phyloP scores from a whole-genome alignment of 2,329 filamentous ascomycete genomes.

The Cordyceps pruinosa region DNA sequence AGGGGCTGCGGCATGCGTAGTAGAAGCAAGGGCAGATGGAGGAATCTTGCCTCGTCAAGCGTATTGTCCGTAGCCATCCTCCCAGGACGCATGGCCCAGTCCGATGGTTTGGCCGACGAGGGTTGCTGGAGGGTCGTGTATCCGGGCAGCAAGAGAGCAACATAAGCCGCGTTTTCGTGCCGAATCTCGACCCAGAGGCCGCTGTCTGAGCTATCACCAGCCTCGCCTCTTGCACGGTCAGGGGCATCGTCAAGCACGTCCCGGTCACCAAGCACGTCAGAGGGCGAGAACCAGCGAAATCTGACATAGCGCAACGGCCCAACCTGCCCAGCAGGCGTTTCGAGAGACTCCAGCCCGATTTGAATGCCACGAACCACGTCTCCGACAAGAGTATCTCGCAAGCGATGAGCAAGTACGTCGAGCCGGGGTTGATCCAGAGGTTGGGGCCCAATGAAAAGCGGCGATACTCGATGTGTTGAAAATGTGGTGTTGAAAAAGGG shows the following conservation, averaged over 20 bases:
- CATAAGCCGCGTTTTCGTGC: constrained; percentile 47
- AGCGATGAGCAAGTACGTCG: constrained; percentile 35
- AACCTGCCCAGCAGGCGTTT: constrained; percentile 32
- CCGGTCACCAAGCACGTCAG: constrained; percentile 26
- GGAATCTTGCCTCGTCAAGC: constrained; percentile 20
- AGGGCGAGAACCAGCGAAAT: constrained; percentile 38
- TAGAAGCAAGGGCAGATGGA: constrained; percentile 45
- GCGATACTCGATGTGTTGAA: constrained; percentile 48
- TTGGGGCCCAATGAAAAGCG: constrained; percentile 41
- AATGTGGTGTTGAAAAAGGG: constrained; percentile 54
- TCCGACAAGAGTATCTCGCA: constrained; percentile 50
- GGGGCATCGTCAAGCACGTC: constrained; percentile 15
- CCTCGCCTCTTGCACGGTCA: constrained; percentile 12
- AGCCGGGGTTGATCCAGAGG: constrained; percentile 34
- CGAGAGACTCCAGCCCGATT: constrained; percentile 39
- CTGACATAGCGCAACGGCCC: constrained; percentile 39
- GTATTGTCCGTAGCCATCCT: not conserved
- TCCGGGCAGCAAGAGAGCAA: constrained; percentile 43
- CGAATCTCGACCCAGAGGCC: constrained; percentile 41
- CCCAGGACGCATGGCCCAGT: constrained; percentile 19
- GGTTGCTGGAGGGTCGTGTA: constrained; percentile 13
- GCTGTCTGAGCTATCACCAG: constrained; percentile 21
- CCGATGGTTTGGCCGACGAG: constrained; percentile 1
- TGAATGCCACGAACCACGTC: constrained; percentile 56
- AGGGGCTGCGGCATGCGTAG: constrained; percentile 49